A percentile compares a stretch with the other conserved stretches of the same genome.
phyloP scores from a whole-genome alignment of 495 filamentous ascomycete species.

The Podospora anserina region DNA sequence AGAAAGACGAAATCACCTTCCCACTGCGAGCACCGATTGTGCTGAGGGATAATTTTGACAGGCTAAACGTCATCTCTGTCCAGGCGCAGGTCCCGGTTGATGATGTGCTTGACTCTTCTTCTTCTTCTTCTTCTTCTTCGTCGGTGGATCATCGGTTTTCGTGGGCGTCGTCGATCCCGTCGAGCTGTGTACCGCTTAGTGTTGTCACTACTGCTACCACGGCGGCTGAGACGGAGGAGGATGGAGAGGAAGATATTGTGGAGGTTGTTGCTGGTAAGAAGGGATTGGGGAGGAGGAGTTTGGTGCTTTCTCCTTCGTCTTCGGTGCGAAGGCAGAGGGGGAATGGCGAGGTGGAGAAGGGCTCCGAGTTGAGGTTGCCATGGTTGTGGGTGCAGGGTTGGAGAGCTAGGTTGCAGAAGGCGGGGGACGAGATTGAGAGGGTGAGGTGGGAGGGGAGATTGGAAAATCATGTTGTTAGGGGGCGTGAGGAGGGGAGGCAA shows the following conservation, averaged over 20 bases:
- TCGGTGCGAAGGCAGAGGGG: background rate
- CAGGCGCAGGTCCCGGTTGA: slow-evolving; percentile 15
- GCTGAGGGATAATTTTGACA: slow-evolving; percentile 20
- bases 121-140: background rate
- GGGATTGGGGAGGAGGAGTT: background rate
- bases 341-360: background rate
- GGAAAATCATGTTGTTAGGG: background rate
- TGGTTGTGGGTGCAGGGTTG: slow-evolving; percentile 14
- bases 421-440: slow-evolving; percentile 8
- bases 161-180: background rate
- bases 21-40: background rate
- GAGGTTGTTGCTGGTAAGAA: background rate
- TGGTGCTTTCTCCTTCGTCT: background rate
- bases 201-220: background rate
- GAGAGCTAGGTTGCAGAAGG: slow-evolving; percentile 4
- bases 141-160: background rate
- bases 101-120: slow-evolving; percentile 4
- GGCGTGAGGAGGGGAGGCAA: background rate
- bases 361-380: slow-evolving; percentile 10
- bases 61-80: slow-evolving; percentile 15
- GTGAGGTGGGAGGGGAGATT: slow-evolving; percentile 4
- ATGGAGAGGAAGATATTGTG: background rate
- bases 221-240: background rate
- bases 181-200: background rate
- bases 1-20: background rate